A percentile compares a stretch with the other conserved stretches of the same genome.
Evolutionary conservation across 306 rosid species (phyloP).

Genomic region (Carpinus viminea): DNA sequence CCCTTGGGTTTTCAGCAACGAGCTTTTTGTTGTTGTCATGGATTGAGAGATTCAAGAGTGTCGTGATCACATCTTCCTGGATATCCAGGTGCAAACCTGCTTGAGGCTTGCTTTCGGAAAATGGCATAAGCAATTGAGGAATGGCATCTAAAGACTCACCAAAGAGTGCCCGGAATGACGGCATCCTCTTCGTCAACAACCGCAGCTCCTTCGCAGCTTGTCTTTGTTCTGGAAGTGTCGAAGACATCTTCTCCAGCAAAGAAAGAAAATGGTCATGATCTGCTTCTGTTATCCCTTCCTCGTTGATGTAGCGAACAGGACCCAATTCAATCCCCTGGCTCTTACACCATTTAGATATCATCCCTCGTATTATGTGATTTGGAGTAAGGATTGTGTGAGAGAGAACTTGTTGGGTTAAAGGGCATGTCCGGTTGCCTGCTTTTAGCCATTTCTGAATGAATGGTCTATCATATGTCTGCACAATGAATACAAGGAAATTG

Average conservation of each 20-base stretch:
- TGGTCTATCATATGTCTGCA: slow-evolving; percentile 85
- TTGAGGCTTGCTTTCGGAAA: slow-evolving; percentile 48
- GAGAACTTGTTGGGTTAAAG: slow-evolving; percentile 75
- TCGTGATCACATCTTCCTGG: slow-evolving; percentile 86
- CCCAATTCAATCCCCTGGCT: slow-evolving; percentile 63
- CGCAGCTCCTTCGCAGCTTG: slow-evolving; percentile 86
- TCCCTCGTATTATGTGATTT: slow-evolving; percentile 64
- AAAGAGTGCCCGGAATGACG: slow-evolving; percentile 75
- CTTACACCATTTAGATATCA: slow-evolving; percentile 76
- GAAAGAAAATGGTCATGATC: slow-evolving; percentile 56
- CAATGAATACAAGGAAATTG: slow-evolving; percentile 23
- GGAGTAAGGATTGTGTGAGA: slow-evolving; percentile 78
- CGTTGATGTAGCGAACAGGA: slow-evolving; percentile 40
- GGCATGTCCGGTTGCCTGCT: slow-evolving; percentile 82
- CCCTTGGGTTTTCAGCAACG: slow-evolving; percentile 79
- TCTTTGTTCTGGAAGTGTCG: slow-evolving; percentile 60
- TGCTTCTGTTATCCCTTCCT: slow-evolving; percentile 59
- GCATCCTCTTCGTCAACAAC: slow-evolving; percentile 72
- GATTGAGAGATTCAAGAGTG: slow-evolving; percentile 80
- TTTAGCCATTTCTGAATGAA: slow-evolving; percentile 74
- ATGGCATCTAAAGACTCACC: slow-evolving; percentile 67
- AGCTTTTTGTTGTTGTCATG: slow-evolving; percentile 85
- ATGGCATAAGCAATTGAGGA: slow-evolving; percentile 66
- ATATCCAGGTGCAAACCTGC: slow-evolving; percentile 46
- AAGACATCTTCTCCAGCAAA: slow-evolving; percentile 73